These are phyloP conservation scores for Russula dissimulans DNA, from an alignment of 768 basidiomycete genomes.

Conservation along the genomic window DNA sequence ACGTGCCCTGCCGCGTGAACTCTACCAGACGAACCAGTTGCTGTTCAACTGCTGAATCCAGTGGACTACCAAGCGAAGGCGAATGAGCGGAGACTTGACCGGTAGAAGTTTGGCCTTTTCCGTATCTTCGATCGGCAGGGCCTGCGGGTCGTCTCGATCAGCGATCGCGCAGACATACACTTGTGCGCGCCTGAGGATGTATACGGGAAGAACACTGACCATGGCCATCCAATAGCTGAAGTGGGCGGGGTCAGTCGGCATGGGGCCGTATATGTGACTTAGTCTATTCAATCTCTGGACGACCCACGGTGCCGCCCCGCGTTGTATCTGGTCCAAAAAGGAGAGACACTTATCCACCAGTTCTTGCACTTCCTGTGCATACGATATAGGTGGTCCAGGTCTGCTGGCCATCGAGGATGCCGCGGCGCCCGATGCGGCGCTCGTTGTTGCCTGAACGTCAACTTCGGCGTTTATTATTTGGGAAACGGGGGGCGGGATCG, in stretches of 20 bases:
- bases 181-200: neutral
- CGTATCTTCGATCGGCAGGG: constrained; percentile 85
- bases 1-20: neutral
- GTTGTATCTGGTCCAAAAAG: constrained; percentile 52
- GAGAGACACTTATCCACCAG: constrained; percentile 47
- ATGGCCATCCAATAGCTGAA: constrained; percentile 90
- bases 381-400: neutral
- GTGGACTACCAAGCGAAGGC: constrained; percentile 78
- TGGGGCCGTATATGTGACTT: constrained; percentile 64
- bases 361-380: constrained; percentile 19
- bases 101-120: constrained; percentile 84
- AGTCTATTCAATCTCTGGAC: constrained; percentile 79
- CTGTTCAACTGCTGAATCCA: constrained; percentile 82
- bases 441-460: neutral
- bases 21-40: constrained; percentile 37
- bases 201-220: constrained; percentile 29
- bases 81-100: constrained; percentile 64
- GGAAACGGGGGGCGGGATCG: constrained; percentile 6
- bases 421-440: neutral
- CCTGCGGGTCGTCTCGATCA: constrained; percentile 21
- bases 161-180: neutral
- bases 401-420: neutral
- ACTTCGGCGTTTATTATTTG: neutral
- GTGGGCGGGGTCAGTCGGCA: constrained; percentile 58
- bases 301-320: constrained; percentile 86